Evolutionary conservation across 768 basidiomycete species (phyloP).

Genomic region (Tremella yokohamensis): DNA sequence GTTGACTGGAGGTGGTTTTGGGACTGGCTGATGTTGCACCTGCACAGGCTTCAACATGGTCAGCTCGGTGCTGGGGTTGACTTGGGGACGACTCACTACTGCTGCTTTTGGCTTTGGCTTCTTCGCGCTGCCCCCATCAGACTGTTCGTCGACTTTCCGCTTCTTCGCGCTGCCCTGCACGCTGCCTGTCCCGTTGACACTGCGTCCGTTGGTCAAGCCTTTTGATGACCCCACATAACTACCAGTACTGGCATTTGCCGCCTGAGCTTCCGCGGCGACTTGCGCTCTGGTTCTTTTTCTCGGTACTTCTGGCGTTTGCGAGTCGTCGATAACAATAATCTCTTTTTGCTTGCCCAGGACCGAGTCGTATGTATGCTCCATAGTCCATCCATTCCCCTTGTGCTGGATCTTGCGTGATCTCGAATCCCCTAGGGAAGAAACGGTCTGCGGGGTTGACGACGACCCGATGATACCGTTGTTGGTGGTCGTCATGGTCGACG

Average conservation of each 20-base stretch:
- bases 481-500: too few species aligned
- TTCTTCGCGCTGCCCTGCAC: slow-evolving; percentile 27
- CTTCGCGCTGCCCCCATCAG: slow-evolving; percentile 28
- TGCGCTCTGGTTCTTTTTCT: slow-evolving; percentile 36
- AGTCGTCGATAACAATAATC: slow-evolving; percentile 45
- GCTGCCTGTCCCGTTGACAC: slow-evolving; percentile 18
- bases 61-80: background rate
- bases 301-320: slow-evolving; percentile 26
- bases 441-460: slow-evolving; percentile 10
- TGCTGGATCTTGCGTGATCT: slow-evolving; percentile 8
- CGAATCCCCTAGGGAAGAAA: slow-evolving; percentile 5
- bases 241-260: slow-evolving; percentile 7
- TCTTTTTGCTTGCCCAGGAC: slow-evolving; percentile 36
- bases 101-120: slow-evolving; percentile 30
- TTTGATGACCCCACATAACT: slow-evolving; percentile 6
- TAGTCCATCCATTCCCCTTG: slow-evolving; percentile 44
- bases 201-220: slow-evolving; percentile 15
- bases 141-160: slow-evolving; percentile 35
- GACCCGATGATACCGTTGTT: background rate
- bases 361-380: slow-evolving; percentile 43
- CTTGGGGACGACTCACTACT: slow-evolving; percentile 1
- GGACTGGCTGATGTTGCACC: slow-evolving; percentile 10
- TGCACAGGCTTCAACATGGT: background rate
- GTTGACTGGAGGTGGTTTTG: slow-evolving; percentile 4
- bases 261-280: slow-evolving; percentile 32